A percentile compares a stretch with the other conserved stretches of the same genome.
phyloP scores from a whole-genome alignment of 139 green algal genomes.

The Dunaliella primolecta region DNA sequence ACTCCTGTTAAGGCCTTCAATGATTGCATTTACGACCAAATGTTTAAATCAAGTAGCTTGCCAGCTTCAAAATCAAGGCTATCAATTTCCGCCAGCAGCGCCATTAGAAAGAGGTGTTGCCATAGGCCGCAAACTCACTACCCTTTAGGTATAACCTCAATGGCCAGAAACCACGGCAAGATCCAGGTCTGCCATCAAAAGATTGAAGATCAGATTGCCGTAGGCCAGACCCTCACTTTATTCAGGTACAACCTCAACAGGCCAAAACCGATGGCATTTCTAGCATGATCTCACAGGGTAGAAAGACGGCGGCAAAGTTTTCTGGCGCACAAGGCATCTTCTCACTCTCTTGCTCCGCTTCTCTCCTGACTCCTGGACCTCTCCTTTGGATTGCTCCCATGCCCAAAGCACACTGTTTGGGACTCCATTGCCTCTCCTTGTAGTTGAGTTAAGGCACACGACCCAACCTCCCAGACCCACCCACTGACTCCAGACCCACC shows the following conservation, averaged over 20 bases:
- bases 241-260: neutral
- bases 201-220: neutral
- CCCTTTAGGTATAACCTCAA: neutral
- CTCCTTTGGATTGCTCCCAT: too few relatives aligned
- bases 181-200: neutral
- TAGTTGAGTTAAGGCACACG: too few relatives aligned
- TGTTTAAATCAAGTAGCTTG: neutral
- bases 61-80: neutral
- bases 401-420: too few relatives aligned
- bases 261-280: too few relatives aligned
- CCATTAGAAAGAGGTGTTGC: neutral
- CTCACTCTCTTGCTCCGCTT: too few relatives aligned
- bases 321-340: too few relatives aligned
- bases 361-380: too few relatives aligned
- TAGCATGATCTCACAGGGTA: too few relatives aligned
- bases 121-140: neutral
- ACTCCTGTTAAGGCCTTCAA: constrained; percentile 48
- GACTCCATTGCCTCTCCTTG: neutral
- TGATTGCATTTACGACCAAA: neutral
- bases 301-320: too few relatives aligned
- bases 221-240: neutral
- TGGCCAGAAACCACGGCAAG: neutral
- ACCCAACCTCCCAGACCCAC: too few relatives aligned
- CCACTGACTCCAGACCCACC: too few relatives aligned
- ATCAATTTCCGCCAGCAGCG: neutral